Evolutionary conservation across 169 alveolate species (phyloP), one percentile per base, ranked within the genome.

Genomic region (Cystoisospora suis): DNA sequence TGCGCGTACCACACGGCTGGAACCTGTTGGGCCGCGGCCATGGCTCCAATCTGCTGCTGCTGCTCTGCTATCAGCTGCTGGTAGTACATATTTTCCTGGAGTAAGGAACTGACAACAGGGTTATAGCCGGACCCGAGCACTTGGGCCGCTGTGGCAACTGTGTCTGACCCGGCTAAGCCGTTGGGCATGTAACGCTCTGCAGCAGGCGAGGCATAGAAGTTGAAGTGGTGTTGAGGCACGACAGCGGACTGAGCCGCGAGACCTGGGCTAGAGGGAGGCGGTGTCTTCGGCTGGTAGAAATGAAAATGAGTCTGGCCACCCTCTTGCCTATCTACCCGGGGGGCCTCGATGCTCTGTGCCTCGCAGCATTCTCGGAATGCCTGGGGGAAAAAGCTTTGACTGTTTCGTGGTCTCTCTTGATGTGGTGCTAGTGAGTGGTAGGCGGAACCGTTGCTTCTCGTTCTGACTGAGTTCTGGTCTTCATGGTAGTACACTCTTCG

Each of bases 61-160:
- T 65, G 79, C 36, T 65, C 79, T 17, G 79, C 79, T 27, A 65
- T 40, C 79, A 65, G 36, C 79, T 65, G 79, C 29, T 65, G 79
- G 42, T 65, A 65, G 79, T 65, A 65, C 29, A 20, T 65, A 65
- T 65, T 65, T 29, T 65, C 79, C 44, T 65, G 42, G 38, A 65
- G 46, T 4, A 65, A 44, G 42, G 79, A 38, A 44, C 36, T 65
- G 46, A 65, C 79, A 3, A 65, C 27, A 29, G 79, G 42, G 12
- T 65, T 29, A 29, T 65, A 65, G 0, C 79, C 23, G 46, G 44
- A 20, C 9, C 44, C 44, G 36, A 65, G 79, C n/a, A n/a, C n/a
- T n/a, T n/a, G n/a, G n/a, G n/a, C n/a, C n/a, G n/a, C n/a, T n/a
- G n/a, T n/a, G n/a, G n/a, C n/a, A 0, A 65, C 7, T 34, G 44